phyloP scores from a whole-genome alignment of 2,329 filamentous ascomycete genomes.

The Dactylonectria estremocensis region DNA sequence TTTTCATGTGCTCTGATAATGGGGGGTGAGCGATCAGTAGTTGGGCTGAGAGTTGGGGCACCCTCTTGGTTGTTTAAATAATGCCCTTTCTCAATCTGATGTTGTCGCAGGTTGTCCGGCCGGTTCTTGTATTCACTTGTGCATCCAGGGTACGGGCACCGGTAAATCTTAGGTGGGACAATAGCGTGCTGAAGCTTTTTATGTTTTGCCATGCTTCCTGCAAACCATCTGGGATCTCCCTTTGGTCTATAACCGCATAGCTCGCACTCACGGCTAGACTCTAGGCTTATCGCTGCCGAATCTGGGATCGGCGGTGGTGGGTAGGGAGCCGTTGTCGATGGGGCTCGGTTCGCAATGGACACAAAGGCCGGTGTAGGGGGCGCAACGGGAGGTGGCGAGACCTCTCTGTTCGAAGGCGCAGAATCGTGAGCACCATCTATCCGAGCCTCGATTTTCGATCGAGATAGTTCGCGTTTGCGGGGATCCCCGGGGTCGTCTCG shows the following conservation, averaged over 20 bases:
- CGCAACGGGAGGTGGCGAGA: conserved; percentile 71
- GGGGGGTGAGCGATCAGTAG: no score
- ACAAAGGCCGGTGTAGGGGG: conserved; percentile 73
- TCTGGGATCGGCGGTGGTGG: conserved; percentile 40
- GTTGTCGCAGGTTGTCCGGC: conserved; percentile 69
- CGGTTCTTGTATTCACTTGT: conserved; percentile 70
- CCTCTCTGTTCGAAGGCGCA: conserved; percentile 63
- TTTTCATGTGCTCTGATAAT: no score
- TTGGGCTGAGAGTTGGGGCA: conserved; percentile 37
- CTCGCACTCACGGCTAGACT: conserved; percentile 64
- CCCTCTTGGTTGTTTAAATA: conserved; percentile 62
- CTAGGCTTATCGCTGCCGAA: conserved; percentile 52
- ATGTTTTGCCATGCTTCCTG: conserved; percentile 72
- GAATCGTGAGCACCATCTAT: conserved; percentile 65
- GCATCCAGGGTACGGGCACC: conserved; percentile 68
- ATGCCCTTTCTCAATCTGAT: conserved; percentile 70
- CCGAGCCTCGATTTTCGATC: conserved; percentile 66
- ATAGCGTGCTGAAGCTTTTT: conserved; percentile 68
- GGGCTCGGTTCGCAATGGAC: conserved; percentile 65
- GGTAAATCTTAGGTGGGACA: conserved; percentile 65
- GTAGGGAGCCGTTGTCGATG: conserved; percentile 44
- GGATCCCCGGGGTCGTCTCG: conserved; percentile 66
- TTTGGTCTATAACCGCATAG: conserved; percentile 70
- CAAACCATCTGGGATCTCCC: conserved; percentile 71
- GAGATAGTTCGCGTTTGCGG: conserved; percentile 62